Evolutionary conservation across 305 asterid genomes (phyloP).

Genomic region (Rubia peregrina): DNA sequence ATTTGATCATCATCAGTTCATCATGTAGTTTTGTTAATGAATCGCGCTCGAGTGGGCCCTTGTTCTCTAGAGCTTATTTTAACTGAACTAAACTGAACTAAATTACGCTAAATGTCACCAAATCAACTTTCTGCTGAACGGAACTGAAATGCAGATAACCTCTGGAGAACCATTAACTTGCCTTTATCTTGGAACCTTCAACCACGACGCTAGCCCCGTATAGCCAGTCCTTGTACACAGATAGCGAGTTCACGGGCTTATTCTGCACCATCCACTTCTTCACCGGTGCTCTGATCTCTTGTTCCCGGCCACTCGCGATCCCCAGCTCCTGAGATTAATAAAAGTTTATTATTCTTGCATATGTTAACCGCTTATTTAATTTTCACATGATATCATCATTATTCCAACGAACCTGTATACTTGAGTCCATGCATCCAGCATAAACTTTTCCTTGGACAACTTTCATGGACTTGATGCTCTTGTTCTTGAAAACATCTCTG

Average conservation of each 20-base stretch:
- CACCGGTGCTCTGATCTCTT: slow-evolving; percentile 64
- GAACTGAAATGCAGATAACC: too few relatives aligned
- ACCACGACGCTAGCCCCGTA: slow-evolving; percentile 49
- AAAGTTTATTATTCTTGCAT: not conserved
- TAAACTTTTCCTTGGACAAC: slow-evolving; percentile 64
- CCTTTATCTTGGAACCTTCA: slow-evolving; percentile 79
- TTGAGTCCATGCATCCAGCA: slow-evolving; percentile 77
- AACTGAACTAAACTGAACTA: too few relatives aligned
- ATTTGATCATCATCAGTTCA: not conserved
- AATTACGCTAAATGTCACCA: too few relatives aligned
- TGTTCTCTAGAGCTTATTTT: too few relatives aligned
- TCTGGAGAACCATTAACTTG: slow-evolving; percentile 26
- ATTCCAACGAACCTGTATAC: slow-evolving; percentile 44
- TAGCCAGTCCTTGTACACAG: slow-evolving; percentile 67
- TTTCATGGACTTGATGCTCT: slow-evolving; percentile 53
- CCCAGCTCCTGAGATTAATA: slow-evolving; percentile 41
- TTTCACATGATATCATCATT: too few relatives aligned
- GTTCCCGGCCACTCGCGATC: slow-evolving; percentile 51
- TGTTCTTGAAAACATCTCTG: slow-evolving; percentile 52
- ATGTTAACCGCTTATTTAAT: too few relatives aligned
- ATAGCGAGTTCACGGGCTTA: slow-evolving; percentile 63
- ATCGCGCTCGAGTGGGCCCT: not conserved
- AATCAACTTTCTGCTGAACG: too few relatives aligned
- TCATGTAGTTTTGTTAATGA: slow-evolving; percentile 5
- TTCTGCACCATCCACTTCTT: slow-evolving; percentile 63